phyloP scores from a whole-genome alignment of 1,284 basidiomycete genomes.

The Boletus albobrunnescens region DNA sequence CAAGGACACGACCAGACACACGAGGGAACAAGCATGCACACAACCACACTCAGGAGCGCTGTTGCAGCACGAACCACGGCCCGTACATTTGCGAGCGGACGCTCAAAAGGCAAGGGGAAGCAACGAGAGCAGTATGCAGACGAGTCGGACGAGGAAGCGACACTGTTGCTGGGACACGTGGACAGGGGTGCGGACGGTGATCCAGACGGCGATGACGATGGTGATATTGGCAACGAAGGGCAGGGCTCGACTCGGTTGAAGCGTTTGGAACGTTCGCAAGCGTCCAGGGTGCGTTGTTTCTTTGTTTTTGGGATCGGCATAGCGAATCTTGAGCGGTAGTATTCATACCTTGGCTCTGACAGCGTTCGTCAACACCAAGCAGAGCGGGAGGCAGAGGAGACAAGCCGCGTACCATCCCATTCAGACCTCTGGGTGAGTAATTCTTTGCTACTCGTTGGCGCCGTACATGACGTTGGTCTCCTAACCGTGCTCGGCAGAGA shows the following conservation, averaged over 20 bases:
- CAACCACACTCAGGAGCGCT: constrained; percentile 34
- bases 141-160: constrained; percentile 56
- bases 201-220: constrained; percentile 27
- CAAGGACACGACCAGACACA: constrained; percentile 18
- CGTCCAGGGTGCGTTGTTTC: constrained; percentile 21
- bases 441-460: not conserved
- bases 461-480: not conserved
- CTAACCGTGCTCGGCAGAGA: constrained; percentile 42
- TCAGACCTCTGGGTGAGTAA: constrained; percentile 63
- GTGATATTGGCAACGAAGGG: constrained; percentile 20
- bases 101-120: constrained; percentile 38
- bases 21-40: constrained; percentile 31
- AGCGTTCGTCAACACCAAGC: constrained; percentile 34
- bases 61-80: constrained; percentile 35
- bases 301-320: not conserved
- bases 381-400: constrained; percentile 44
- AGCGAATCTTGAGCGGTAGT: not conserved
- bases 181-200: constrained; percentile 22
- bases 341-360: constrained; percentile 1
- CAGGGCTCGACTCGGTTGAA: constrained; percentile 28
- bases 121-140: constrained; percentile 53
- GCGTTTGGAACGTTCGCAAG: constrained; percentile 24
- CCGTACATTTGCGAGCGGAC: constrained; percentile 17
- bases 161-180: constrained; percentile 43
- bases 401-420: constrained; percentile 74